Conservation (phyloP, 1,139 yeast genomes). For the Yamadazyma sp. region DNA sequence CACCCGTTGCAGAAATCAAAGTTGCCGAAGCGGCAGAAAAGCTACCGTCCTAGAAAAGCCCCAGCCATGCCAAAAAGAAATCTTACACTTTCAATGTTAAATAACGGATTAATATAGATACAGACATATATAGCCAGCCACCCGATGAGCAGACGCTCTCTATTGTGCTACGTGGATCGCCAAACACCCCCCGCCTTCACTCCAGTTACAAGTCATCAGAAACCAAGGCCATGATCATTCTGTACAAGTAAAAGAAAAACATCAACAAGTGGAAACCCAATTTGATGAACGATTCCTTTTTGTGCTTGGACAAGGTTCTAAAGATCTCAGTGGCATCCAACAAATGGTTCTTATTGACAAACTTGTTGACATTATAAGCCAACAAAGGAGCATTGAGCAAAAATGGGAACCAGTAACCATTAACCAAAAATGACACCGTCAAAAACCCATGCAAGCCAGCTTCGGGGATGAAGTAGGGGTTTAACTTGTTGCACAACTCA, state of each 20-base stretch:
- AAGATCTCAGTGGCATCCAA: conserved; percentile 98
- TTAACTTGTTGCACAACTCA: conserved; percentile 90
- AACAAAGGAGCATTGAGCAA: conserved; percentile 82
- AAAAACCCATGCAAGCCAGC: conserved; percentile 80
- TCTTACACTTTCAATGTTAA: too few species aligned
- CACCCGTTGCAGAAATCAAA: too few species aligned
- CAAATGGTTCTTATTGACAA: conserved; percentile 73
- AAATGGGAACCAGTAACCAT: conserved; percentile 93
- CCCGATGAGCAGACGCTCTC: too few species aligned
- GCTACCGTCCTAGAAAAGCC: too few species aligned
- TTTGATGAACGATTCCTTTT: conserved; percentile 87
- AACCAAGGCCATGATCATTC: conserved; percentile 95
- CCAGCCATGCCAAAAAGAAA: too few species aligned
- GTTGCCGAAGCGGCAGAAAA: too few species aligned
- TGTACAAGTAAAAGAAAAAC: conserved; percentile 94
- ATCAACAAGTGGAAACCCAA: conserved; percentile 86
- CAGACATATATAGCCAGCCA: too few species aligned
- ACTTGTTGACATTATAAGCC: conserved; percentile 77
- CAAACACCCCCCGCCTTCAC: too few species aligned
- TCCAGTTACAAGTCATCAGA: conserved; percentile 47
- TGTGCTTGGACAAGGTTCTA: conserved; percentile 89
- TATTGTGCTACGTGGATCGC: too few species aligned
- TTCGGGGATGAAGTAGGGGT: conserved; percentile 89
- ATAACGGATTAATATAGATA: too few species aligned
- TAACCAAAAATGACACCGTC: conserved; percentile 69